Conservation (phyloP, 306 rosid species). For the Medicago arabica region DNA sequence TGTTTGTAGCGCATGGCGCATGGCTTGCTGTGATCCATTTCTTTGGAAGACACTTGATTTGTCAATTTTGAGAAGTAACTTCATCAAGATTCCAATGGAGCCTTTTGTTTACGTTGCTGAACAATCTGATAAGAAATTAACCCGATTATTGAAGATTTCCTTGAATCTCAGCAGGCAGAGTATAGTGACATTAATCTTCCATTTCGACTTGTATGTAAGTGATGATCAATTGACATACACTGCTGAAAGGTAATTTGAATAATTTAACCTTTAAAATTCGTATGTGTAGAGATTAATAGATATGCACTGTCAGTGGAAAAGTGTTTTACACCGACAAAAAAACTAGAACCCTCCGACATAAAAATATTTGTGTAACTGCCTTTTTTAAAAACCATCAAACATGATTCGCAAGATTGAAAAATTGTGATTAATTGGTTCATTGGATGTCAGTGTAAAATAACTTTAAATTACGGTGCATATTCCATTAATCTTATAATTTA, state of each 20-base stretch:
- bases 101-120: constrained; percentile 75
- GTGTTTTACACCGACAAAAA: too few species aligned
- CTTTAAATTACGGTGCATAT: too few species aligned
- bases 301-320: too few species aligned
- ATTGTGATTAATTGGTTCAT: too few species aligned
- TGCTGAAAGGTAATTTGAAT: constrained; percentile 66
- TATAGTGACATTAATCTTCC: constrained; percentile 66
- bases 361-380: too few species aligned
- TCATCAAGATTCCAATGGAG: constrained; percentile 76
- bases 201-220: constrained; percentile 69
- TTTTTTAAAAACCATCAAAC: too few species aligned
- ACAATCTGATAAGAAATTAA: constrained; percentile 58
- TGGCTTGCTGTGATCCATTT: constrained; percentile 72
- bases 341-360: too few species aligned
- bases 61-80: constrained; percentile 69
- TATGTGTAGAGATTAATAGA: too few species aligned
- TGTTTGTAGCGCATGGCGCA: constrained; percentile 76
- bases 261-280: constrained; percentile 30
- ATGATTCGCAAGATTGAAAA: too few species aligned
- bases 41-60: constrained; percentile 81
- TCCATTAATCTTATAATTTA: not conserved
- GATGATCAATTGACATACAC: constrained; percentile 77
- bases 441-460: too few species aligned
- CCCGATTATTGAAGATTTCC: constrained; percentile 67
- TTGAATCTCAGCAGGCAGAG: constrained; percentile 66